Evolutionary conservation across 768 basidiomycete genomes (phyloP).

Genomic region (Lactarius quietus): DNA sequence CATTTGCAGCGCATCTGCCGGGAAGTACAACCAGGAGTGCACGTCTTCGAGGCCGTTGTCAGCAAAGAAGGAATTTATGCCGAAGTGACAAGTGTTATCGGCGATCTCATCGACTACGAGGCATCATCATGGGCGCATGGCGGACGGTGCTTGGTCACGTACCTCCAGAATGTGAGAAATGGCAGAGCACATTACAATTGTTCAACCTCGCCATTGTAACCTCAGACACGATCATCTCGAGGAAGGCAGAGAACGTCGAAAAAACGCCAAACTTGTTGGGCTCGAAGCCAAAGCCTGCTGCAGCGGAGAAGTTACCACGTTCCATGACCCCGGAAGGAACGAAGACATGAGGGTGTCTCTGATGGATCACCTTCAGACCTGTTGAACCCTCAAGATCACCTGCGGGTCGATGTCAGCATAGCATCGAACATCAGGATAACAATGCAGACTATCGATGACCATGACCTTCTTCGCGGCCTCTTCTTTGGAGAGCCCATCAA

Average conservation of each 20-base stretch:
- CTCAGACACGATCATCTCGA: constrained; percentile 88
- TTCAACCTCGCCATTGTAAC: constrained; percentile 92
- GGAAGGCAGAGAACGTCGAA: constrained; percentile 88
- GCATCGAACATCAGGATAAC: neutral
- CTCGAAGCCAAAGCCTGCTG: constrained; percentile 84
- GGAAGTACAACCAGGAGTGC: constrained; percentile 82
- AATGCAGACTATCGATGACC: constrained; percentile 73
- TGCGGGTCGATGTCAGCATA: constrained; percentile 30
- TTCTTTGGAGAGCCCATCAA: constrained; percentile 71
- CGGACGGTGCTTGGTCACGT: constrained; percentile 24
- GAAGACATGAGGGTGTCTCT: constrained; percentile 88
- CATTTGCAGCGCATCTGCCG: constrained; percentile 83
- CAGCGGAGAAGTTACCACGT: constrained; percentile 77
- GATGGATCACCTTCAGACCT: constrained; percentile 82
- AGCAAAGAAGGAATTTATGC: constrained; percentile 82
- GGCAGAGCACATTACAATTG: constrained; percentile 80
- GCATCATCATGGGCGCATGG: neutral
- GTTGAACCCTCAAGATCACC: constrained; percentile 88
- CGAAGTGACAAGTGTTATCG: constrained; percentile 60
- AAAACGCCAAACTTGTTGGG: constrained; percentile 81
- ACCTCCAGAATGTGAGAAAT: constrained; percentile 89
- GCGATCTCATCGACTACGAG: constrained; percentile 43
- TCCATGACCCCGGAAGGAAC: constrained; percentile 85
- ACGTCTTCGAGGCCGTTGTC: constrained; percentile 84
- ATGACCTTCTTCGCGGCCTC: constrained; percentile 76